Evolutionary conservation across 1,139 yeast species (phyloP), one percentile per base, ranked within the genome.

Genomic region (Kodamaea ohmeri): DNA sequence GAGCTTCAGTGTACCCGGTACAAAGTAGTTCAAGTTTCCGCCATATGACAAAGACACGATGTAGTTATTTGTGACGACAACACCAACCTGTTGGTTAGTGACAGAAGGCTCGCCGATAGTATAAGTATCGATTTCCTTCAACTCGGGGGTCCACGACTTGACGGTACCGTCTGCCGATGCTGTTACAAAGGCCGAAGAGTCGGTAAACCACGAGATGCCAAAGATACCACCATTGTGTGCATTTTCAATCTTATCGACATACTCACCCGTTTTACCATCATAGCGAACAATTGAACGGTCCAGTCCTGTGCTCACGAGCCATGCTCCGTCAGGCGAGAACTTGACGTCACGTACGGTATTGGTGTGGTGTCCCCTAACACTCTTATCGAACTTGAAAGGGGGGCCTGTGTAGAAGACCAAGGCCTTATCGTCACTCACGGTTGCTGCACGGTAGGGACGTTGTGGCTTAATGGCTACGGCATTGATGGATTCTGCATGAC

Each of bases 401-500:
- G 97, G 96, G 0, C 98, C 97, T 39, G 81, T 80, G 58, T 76
- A 82, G 56, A 90, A 89, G 2, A 90, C 96, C 51, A 90, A 61
- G 0, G 87, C 82, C 40, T 81, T 79, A 56, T 92, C 97, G 52
- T 89, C 96, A 38, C 95, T 78, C 4, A 84, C 97, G 3, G 98
- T 89, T 12, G 88, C 95, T 1, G 97, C 96, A 43, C 97, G 71
- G 66, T 85, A 88, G 3, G 98, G 98, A 58, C 98, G 76, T 42
- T 76, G 80, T n/a, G 90, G 87, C 53, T 84, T 83, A 48, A 92
- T 83, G 39, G 85, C 80, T 9, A 88, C 96, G 0, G 94, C 87
- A 55, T 85, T 88, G 55, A 90, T 78, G 29, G 78, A 76, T 28
- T 85, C 80, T n/a, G 95, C 76, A 58, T 92, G 98, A 21, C 98